A percentile compares a stretch with the other conserved stretches of the same genome.
phyloP scores from a whole-genome alignment of 352 stramenopile genomes.

The Phytophthora sojae region DNA sequence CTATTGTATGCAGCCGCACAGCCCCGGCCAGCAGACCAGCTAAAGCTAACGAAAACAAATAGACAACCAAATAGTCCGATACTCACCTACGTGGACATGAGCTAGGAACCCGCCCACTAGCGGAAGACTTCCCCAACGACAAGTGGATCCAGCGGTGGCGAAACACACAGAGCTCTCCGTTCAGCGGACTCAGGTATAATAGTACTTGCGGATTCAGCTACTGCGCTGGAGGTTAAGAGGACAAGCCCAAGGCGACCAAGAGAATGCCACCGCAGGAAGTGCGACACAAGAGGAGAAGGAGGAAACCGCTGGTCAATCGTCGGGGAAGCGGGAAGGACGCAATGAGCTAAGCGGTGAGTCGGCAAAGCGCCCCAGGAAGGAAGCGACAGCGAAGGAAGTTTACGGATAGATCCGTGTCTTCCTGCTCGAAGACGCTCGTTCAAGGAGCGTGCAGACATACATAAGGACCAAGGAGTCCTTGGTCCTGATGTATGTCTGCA shows the following conservation, averaged over 20 bases:
- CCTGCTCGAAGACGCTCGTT: too few species aligned
- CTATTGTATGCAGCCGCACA: slow-evolving; percentile 35
- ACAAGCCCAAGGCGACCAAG: background rate
- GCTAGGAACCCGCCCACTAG: background rate
- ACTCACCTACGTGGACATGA: background rate
- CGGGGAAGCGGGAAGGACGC: background rate
- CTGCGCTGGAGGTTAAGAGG: background rate
- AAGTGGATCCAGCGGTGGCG: too few species aligned
- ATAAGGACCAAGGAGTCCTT: background rate
- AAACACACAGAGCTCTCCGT: too few species aligned
- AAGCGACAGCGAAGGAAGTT: too few species aligned
- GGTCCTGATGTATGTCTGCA: background rate
- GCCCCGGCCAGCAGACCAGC: slow-evolving; percentile 11
- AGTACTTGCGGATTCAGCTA: background rate
- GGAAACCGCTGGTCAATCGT: background rate
- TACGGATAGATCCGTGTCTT: too few species aligned
- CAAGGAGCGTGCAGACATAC: too few species aligned
- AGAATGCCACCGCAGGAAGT: background rate
- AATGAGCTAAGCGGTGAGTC: background rate
- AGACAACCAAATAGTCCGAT: slow-evolving; percentile 32
- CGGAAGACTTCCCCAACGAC: too few species aligned
- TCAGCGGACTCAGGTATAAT: too few species aligned
- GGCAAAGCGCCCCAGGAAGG: too few species aligned
- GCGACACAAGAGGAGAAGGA: background rate
- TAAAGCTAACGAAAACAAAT: slow-evolving; percentile 36